These are phyloP conservation scores for Termitomyces sp. DNA, from an alignment of 768 basidiomycete genomes.

Conservation along the genomic window DNA sequence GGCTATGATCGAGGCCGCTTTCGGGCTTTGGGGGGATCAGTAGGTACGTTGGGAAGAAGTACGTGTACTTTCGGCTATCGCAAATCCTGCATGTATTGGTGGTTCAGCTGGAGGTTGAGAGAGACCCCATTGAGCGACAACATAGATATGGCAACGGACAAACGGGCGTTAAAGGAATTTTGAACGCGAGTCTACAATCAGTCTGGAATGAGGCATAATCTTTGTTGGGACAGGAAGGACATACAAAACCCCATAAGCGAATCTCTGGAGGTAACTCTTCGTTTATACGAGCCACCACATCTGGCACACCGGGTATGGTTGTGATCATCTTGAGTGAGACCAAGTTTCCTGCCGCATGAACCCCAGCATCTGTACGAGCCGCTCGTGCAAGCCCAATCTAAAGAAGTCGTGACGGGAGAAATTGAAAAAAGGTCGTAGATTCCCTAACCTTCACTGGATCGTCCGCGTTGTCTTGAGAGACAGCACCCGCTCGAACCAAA, in stretches of 20 bases:
- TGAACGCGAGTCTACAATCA: conserved; percentile 58
- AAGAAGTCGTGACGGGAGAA: conserved; percentile 2
- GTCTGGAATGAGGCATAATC: not conserved
- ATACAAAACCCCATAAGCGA: conserved; percentile 85
- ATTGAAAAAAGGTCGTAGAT: not conserved
- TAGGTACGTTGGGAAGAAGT: conserved; percentile 92
- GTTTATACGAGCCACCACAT: conserved; percentile 76
- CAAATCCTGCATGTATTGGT: conserved; percentile 56
- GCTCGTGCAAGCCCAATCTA: conserved; percentile 85
- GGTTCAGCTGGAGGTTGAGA: conserved; percentile 12
- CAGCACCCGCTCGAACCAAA: conserved; percentile 84
- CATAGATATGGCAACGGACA: conserved; percentile 39
- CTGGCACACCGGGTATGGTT: conserved; percentile 64
- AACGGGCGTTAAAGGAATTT: conserved; percentile 79
- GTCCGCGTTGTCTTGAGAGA: conserved; percentile 92
- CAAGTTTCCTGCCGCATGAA: conserved; percentile 94
- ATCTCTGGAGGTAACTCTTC: conserved; percentile 88
- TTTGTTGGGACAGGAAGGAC: conserved; percentile 27
- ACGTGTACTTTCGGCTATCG: conserved; percentile 96
- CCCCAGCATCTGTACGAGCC: conserved; percentile 95
- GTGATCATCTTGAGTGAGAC: conserved; percentile 91
- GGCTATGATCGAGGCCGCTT: conserved; percentile 53
- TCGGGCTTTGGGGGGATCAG: conserved; percentile 86
- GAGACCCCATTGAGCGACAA: not conserved
- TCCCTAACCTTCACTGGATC: conserved; percentile 79